phyloP scores from a whole-genome alignment of 139 green algal species.

The Volvox africanus region DNA sequence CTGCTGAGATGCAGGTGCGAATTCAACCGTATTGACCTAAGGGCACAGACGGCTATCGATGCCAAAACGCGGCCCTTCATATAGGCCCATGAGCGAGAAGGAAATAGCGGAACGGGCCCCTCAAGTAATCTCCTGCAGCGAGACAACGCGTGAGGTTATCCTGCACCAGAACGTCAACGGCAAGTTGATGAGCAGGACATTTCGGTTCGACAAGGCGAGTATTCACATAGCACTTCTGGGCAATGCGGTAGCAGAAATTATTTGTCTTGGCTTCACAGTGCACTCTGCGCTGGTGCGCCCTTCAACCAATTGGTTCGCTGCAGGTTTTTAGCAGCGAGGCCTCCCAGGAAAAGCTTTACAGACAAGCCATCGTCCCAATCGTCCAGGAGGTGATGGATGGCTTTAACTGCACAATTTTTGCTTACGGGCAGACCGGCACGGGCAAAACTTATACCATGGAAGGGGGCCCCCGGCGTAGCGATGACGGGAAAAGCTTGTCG shows the following conservation, averaged over 20 bases:
- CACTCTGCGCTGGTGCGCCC: not conserved
- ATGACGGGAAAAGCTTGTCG: conserved; percentile 70
- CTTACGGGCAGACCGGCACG: conserved; percentile 93
- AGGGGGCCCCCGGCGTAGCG: conserved; percentile 78
- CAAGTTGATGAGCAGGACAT: conserved; percentile 88
- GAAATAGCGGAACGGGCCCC: conserved; percentile 76
- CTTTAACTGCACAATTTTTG: conserved; percentile 88
- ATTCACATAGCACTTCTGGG: not conserved
- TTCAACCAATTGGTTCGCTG: not conserved
- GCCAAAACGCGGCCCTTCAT: not conserved
- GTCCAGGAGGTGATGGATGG: conserved; percentile 96
- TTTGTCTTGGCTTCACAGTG: no score
- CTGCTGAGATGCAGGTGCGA: conserved; percentile 94
- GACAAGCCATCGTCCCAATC: conserved; percentile 88
- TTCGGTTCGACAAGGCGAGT: conserved; percentile 94
- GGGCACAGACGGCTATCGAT: not conserved
- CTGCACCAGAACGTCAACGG: conserved; percentile 84
- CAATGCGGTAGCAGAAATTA: no score
- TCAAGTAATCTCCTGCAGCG: conserved; percentile 89
- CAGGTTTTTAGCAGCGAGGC: conserved; percentile 91
- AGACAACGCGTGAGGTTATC: conserved; percentile 83
- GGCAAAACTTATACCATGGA: conserved; percentile 99
- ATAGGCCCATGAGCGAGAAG: conserved; percentile 83
- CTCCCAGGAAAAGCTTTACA: conserved; percentile 90
- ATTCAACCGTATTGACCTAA: not conserved